These are phyloP conservation scores for Botryotinia narcissicola DNA, from an alignment of 2,329 filamentous ascomycete genomes.

Conservation along the genomic window DNA sequence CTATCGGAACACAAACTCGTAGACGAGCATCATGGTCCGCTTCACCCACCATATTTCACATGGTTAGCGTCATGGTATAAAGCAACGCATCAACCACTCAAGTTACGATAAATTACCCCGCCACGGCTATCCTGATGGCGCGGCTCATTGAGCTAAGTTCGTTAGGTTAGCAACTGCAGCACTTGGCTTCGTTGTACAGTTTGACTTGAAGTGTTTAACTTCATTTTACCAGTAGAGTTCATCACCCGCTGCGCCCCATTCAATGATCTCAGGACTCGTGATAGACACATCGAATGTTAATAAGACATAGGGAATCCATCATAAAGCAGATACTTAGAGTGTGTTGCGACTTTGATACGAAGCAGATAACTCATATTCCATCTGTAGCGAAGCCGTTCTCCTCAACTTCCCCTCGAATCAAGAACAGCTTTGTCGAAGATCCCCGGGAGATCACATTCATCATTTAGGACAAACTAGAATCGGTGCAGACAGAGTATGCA, in stretches of 20 bases:
- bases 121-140: not conserved
- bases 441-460: accelerated
- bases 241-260: too few relatives aligned
- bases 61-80: not conserved
- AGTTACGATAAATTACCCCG: not conserved
- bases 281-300: not conserved
- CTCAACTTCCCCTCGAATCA: not conserved
- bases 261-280: too few relatives aligned
- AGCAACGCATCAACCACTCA: accelerated
- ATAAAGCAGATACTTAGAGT: not conserved
- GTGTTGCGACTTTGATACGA: too few relatives aligned
- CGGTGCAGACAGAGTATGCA: not conserved
- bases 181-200: not conserved
- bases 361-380: not conserved
- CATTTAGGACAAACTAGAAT: not conserved
- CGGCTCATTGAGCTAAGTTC: not conserved
- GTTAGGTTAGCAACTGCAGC: accelerated
- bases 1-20: not conserved
- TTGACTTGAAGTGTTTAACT: not conserved
- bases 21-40: not conserved
- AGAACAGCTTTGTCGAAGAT: not conserved
- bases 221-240: not conserved
- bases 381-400: not conserved
- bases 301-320: accelerated
- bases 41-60: not conserved